Evolutionary conservation across 306 rosid species (phyloP), one percentile per base, ranked within the genome.

Genomic region (Parietaria judaica): DNA sequence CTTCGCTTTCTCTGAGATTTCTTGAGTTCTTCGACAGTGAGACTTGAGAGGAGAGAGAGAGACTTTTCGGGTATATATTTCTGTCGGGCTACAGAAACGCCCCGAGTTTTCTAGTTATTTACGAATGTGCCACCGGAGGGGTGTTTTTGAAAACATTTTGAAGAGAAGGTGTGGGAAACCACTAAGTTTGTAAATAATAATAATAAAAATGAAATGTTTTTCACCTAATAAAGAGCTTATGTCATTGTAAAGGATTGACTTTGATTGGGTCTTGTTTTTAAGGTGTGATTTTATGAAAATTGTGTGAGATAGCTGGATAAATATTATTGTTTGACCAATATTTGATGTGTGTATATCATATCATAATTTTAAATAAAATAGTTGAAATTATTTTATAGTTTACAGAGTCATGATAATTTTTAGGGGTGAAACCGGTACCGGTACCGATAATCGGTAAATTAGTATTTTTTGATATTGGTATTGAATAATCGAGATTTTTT

Each of bases 31-130:
- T 41, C 45, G 53, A 49, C 5, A 49, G 53, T 49, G 53, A 49
- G 15, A 23, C 31, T 23, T 23, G 31, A 23, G 1, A n/a, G 15
- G 53, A 49, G 53, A 49, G 53, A 49, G 53, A n/a, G 23, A 41
- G 8, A 58, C n/a, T n/a, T n/a, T n/a, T n/a, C n/a, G 58, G 41
- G 38, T 50, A 77, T 75, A 69, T 73, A 80, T 71, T 14, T 39
- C 35, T 46, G 31, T 9, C 0, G 0, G 6, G 8, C 0, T 71
- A 34, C 3, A 36, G 14, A 8, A 61, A 71, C 44, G 76, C 68
- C 89, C 39, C 64, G 53, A 56, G 5, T 13, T 49, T 58, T 60
- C 0, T 15, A 0, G 7, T 0, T 82, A 71, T 75, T 84, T 73
- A 80, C 94, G 14, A 3, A 3, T 3, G 11, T 65, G 67, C 86